A percentile compares a stretch with the other conserved stretches of the same genome.
Conservation (phyloP, 768 basidiomycete genomes). For the Stropharia rugosoannulata region DNA sequence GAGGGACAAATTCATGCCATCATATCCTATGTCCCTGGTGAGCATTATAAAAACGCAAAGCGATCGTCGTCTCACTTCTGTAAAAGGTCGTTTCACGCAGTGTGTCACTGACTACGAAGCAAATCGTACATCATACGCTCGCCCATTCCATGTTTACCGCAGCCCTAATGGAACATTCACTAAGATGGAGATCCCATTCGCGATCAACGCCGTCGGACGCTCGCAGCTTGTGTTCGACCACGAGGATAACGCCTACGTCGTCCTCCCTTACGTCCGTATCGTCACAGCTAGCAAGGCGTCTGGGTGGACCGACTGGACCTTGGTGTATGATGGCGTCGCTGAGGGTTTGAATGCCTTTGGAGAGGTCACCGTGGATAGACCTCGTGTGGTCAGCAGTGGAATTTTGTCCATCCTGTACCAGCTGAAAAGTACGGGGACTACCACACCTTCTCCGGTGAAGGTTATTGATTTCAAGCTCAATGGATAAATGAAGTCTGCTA, state of each 20-base stretch:
- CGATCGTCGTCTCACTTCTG: background rate
- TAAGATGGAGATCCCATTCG: constrained; percentile 46
- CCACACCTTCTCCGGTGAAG: constrained; percentile 40
- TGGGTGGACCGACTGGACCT: constrained; percentile 46
- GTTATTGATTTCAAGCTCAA: constrained; percentile 41
- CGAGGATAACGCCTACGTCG: constrained; percentile 42
- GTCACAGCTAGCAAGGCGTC: constrained; percentile 43
- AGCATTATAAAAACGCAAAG: background rate
- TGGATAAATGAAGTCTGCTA: constrained; percentile 16
- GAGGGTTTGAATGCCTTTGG: constrained; percentile 41
- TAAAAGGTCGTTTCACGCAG: constrained; percentile 43
- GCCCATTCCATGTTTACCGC: constrained; percentile 43
- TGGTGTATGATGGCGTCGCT: constrained; percentile 40
- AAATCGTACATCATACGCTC: constrained; percentile 33
- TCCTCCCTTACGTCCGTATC: constrained; percentile 41
- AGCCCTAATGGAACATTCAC: constrained; percentile 39
- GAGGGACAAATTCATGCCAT: constrained; percentile 42
- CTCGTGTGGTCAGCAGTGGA: constrained; percentile 31
- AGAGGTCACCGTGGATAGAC: constrained; percentile 45
- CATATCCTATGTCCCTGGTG: constrained; percentile 50
- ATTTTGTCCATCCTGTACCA: constrained; percentile 44
- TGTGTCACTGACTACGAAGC: constrained; percentile 42
- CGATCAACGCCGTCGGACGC: constrained; percentile 40
- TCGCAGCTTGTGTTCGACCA: constrained; percentile 44
- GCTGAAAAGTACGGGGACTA: constrained; percentile 33